Percentiles rank a stretch among this genome's conserved stretches.
Conservation (phyloP, 306 rosid genomes). For the Leucaena leucocephala region DNA sequence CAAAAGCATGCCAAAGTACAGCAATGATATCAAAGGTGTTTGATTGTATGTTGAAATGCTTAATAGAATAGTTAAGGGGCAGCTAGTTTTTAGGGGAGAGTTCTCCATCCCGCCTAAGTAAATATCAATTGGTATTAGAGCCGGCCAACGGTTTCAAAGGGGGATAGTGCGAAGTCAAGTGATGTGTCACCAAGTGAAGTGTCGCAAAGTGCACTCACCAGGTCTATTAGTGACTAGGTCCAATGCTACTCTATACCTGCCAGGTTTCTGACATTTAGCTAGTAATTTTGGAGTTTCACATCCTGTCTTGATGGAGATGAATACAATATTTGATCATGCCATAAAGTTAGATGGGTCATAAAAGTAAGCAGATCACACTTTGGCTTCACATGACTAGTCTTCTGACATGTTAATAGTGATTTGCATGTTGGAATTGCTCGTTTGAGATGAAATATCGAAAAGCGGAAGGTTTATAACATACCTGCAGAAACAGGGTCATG, state of each 20-base stretch:
- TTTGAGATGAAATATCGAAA: slow-evolving; percentile 18
- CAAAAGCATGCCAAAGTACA: slow-evolving; percentile 33
- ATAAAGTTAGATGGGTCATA: neutral
- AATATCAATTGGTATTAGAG: neutral
- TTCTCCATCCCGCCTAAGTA: neutral
- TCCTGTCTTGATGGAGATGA: neutral
- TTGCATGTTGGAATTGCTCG: neutral
- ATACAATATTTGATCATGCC: slow-evolving; percentile 7
- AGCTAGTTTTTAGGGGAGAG: neutral
- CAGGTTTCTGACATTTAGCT: neutral
- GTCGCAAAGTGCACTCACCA: neutral
- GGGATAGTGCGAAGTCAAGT: neutral
- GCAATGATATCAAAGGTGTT: slow-evolving; percentile 19
- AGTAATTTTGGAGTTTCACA: neutral
- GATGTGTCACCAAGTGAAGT: neutral
- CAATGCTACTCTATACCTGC: too few relatives aligned
- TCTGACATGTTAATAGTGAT: neutral
- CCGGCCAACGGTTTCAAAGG: neutral
- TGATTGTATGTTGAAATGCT: neutral
- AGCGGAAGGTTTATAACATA: slow-evolving; percentile 33
- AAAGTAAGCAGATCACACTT: neutral
- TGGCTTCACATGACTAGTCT: neutral
- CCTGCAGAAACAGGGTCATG: slow-evolving; percentile 51
- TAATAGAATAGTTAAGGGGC: neutral
- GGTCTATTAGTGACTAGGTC: neutral